Percentiles rank a stretch among this genome's conserved stretches.
Evolutionary conservation across 2,329 filamentous ascomycete genomes (phyloP).

Genomic region (Penicillium sclerotigenum): DNA sequence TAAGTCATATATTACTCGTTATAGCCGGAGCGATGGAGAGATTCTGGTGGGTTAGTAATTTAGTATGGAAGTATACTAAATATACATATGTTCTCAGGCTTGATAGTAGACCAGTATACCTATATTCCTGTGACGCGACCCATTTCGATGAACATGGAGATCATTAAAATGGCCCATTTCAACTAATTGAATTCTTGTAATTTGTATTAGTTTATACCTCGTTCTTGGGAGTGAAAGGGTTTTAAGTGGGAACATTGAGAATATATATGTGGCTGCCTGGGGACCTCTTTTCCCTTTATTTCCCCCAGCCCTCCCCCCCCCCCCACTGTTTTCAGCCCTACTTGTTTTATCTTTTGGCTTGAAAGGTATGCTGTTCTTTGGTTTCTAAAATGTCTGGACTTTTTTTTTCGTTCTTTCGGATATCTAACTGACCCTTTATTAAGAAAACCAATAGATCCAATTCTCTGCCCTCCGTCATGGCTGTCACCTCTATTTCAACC

Average conservation of each 20-base stretch:
- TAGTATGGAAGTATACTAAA: too few species aligned
- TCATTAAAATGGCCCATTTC: too few species aligned
- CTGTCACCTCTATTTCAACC: conserved; percentile 20
- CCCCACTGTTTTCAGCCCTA: background rate
- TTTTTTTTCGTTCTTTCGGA: background rate
- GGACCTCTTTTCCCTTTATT: background rate
- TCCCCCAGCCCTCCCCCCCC: background rate
- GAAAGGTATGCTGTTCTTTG: background rate
- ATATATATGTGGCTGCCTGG: conserved; percentile 15
- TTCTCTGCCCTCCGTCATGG: background rate
- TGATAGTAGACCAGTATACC: too few species aligned
- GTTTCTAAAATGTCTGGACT: background rate
- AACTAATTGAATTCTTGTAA: too few species aligned
- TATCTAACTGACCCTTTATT: background rate
- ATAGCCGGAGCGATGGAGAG: conserved; percentile 9
- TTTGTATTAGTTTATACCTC: too few species aligned
- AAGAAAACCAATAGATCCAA: background rate
- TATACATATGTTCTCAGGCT: too few species aligned
- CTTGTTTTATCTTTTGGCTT: background rate
- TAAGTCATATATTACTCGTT: conserved; percentile 4
- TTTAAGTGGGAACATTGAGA: background rate
- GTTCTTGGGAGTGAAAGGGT: background rate
- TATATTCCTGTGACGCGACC: too few species aligned
- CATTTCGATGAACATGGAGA: too few species aligned
- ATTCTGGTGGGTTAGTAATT: conserved; percentile 5